These are phyloP conservation scores for Heritiera littoralis DNA, from an alignment of 345 rosid genomes.

Conservation along the genomic window DNA sequence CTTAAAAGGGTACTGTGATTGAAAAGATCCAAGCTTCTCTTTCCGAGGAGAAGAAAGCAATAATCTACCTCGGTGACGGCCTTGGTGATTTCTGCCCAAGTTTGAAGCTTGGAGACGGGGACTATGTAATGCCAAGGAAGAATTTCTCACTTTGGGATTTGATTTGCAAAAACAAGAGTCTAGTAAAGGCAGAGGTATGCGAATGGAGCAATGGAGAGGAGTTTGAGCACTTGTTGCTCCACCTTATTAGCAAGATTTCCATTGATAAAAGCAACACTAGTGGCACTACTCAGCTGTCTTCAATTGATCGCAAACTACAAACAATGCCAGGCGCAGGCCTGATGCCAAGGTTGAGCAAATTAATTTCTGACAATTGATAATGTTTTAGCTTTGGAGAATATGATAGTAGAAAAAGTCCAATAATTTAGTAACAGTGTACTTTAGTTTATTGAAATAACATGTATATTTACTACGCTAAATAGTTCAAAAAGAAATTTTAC, in stretches of 20 bases:
- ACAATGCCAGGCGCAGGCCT: slow-evolving; percentile 34
- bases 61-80: slow-evolving; percentile 85
- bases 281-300: slow-evolving; percentile 22
- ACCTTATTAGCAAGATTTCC: slow-evolving; percentile 31
- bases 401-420: neutral
- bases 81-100: slow-evolving; percentile 78
- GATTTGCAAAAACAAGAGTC: slow-evolving; percentile 48
- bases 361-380: neutral
- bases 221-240: slow-evolving; percentile 46
- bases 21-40: slow-evolving; percentile 63
- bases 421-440: neutral
- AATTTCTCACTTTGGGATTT: slow-evolving; percentile 77
- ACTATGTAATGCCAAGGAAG: slow-evolving; percentile 83
- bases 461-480: neutral
- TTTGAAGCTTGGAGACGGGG: slow-evolving; percentile 56
- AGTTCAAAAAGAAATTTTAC: neutral
- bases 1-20: slow-evolving; percentile 52
- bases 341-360: neutral
- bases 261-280: slow-evolving; percentile 16
- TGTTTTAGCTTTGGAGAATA: neutral
- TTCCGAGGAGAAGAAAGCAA: slow-evolving; percentile 38
- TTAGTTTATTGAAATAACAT: neutral
- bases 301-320: slow-evolving; percentile 53
- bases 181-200: slow-evolving; percentile 59
- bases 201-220: slow-evolving; percentile 79